Base-by-base conservation (phyloP, 306 rosid genomes). In the Quercus glauca region DNA sequence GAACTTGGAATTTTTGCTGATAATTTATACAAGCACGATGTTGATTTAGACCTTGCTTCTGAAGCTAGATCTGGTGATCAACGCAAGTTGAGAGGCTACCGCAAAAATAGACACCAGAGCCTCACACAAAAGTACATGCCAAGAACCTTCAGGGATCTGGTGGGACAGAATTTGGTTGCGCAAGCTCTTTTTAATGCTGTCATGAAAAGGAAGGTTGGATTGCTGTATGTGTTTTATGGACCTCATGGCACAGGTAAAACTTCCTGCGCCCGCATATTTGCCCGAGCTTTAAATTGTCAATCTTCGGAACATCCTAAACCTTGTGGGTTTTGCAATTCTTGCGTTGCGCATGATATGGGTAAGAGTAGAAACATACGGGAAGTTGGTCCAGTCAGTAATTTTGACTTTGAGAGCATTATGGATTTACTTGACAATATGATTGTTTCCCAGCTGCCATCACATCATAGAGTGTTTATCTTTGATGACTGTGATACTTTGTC, bases 221-320 rank as follows among this genome's bases (percentile, higher is more conserved):
- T 93, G 81, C 78, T 96, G 26, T 96, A 96, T 79, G 96, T 93
- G 76, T 96, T 96, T 88, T 88, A 93, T 71, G 99, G 99, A 76
- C 98, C 99, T 67, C 99, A 90, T 82, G 99, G 99, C 61, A 96
- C 98, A 1, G 99, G 99, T 35, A 96, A 96, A 81, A 96, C 98
- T 13, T 93, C 99, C 2, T 89, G 90, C 75, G 99, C 99, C 75
- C 98, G 96, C 23, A 85, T 96, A 75, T 91, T 96, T 85, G 92
- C 99, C 17, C 87, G 92, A 87, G 98, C 99, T 83, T 84, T 96
- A 79, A 96, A 91, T 85, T 96, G 99, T 85, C 94, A 80, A 83
- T 89, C 99, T 77, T 49, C 85, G 61, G 98, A 91, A 55, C 93
- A 85, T 83, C 88, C 89, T 19, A 93, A 90, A 78, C 98, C 99